These are phyloP conservation scores for Nemophila menziesii DNA, from an alignment of 257 asterid species.

Conservation along the genomic window DNA sequence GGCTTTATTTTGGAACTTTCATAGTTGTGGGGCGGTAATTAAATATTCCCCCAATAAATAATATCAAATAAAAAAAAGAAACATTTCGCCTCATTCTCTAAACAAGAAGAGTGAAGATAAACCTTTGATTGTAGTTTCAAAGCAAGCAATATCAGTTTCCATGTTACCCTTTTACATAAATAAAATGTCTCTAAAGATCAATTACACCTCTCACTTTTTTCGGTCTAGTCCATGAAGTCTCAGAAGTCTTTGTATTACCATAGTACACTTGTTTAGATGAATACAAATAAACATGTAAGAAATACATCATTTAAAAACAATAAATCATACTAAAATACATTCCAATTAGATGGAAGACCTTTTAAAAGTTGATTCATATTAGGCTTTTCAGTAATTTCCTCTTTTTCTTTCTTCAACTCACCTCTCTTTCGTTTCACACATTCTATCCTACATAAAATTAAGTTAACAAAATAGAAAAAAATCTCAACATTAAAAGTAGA, in stretches of 20 bases:
- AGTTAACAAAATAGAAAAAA: neutral
- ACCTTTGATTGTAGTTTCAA: no score
- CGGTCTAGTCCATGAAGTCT: constrained; percentile 77
- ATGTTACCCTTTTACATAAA: no score
- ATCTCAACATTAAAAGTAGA: no score
- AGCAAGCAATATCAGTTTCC: no score
- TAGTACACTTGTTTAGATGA: constrained; percentile 66
- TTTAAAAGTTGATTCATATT: constrained; percentile 48
- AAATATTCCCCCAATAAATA: constrained; percentile 1
- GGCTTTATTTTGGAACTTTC: no score
- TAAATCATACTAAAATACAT: constrained; percentile 32
- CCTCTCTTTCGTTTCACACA: constrained; percentile 86
- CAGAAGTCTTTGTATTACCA: constrained; percentile 58
- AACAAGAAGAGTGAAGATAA: no score
- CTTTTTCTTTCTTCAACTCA: constrained; percentile 34
- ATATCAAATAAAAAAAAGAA: no score
- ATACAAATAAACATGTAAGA: constrained; percentile 7
- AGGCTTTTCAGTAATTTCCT: constrained; percentile 33
- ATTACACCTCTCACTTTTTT: no score
- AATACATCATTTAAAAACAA: no score
- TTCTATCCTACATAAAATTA: constrained; percentile 68
- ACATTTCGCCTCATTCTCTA: no score
- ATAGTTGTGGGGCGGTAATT: no score
- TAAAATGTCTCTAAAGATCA: no score
- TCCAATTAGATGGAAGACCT: constrained; percentile 91